Evolutionary conservation across 306 rosid genomes (phyloP).

Genomic region (Trichosanthes truncata): DNA sequence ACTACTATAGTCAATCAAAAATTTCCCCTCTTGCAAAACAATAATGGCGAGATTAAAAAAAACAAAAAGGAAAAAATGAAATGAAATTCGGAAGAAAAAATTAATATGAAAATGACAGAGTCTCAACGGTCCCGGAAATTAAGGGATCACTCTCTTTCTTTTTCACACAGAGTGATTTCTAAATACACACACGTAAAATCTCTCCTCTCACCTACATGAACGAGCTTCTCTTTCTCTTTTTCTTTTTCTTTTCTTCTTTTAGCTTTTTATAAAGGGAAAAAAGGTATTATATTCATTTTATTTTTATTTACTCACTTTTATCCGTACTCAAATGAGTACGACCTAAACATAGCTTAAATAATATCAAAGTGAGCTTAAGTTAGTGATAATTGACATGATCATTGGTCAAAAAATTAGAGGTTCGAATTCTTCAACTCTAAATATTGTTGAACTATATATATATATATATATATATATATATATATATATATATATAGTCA

Average conservation of each 20-base stretch:
- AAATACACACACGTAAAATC: not conserved
- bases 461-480: no score
- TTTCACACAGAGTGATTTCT: not conserved
- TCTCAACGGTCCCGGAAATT: slow-evolving; percentile 9
- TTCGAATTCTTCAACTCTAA: no score
- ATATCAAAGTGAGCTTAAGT: no score
- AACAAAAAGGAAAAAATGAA: not conserved
- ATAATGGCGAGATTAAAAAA: not conserved
- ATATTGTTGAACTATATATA: no score
- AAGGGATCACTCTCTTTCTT: not conserved
- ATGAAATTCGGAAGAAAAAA: not conserved
- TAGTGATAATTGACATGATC: no score
- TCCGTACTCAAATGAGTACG: no score
- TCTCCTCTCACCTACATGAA: not conserved
- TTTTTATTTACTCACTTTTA: not conserved
- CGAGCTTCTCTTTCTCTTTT: not conserved
- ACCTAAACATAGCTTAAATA: no score
- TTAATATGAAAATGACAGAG: slow-evolving; percentile 8
- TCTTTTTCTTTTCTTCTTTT: not conserved
- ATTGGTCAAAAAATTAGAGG: no score
- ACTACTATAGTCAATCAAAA: not conserved
- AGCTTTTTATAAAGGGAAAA: not conserved
- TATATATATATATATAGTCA: no score
- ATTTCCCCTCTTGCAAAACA: not conserved
- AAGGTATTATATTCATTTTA: not conserved